Evolutionary conservation across 345 rosid species (phyloP).

Genomic region (Lepidium didymum): DNA sequence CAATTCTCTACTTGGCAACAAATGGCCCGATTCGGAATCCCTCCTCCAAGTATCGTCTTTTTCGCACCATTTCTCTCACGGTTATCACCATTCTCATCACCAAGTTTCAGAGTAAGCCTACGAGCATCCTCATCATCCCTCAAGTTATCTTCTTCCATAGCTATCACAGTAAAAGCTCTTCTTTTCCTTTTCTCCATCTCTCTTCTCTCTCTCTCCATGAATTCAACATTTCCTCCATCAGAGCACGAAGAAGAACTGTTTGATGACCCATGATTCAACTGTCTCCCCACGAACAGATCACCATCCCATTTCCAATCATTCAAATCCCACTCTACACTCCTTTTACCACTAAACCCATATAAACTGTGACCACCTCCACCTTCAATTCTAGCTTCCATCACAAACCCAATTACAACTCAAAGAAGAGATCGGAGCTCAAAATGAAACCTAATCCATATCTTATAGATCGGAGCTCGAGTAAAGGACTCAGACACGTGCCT

Average conservation of each 20-base stretch:
- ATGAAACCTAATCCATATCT: background rate
- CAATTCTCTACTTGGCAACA: conserved; percentile 87
- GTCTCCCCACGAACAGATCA: conserved; percentile 78
- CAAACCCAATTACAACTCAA: background rate
- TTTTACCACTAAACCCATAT: conserved; percentile 53
- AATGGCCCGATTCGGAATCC: conserved; percentile 48
- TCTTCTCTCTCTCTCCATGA: conserved; percentile 27
- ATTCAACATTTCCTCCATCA: conserved; percentile 56
- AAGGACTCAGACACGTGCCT: background rate
- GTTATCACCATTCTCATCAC: conserved; percentile 25
- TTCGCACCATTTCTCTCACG: conserved; percentile 45
- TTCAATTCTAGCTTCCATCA: conserved; percentile 78
- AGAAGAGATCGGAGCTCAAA: background rate
- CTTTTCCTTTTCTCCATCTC: conserved; percentile 48
- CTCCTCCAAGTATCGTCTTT: conserved; percentile 57
- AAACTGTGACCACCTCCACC: conserved; percentile 42
- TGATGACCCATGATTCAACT: conserved; percentile 50
- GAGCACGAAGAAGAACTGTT: conserved; percentile 79
- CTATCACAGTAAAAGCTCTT: conserved; percentile 38
- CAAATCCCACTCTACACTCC: conserved; percentile 42
- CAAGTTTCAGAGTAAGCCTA: conserved; percentile 60
- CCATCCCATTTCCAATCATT: conserved; percentile 99
- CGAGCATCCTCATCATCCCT: conserved; percentile 29
- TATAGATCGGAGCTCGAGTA: background rate
- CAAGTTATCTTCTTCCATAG: conserved; percentile 14